Percentiles rank a stretch among this genome's conserved stretches.
phyloP scores from a whole-genome alignment of 2,329 filamentous ascomycete species.

The Fusarium praegraminearum region DNA sequence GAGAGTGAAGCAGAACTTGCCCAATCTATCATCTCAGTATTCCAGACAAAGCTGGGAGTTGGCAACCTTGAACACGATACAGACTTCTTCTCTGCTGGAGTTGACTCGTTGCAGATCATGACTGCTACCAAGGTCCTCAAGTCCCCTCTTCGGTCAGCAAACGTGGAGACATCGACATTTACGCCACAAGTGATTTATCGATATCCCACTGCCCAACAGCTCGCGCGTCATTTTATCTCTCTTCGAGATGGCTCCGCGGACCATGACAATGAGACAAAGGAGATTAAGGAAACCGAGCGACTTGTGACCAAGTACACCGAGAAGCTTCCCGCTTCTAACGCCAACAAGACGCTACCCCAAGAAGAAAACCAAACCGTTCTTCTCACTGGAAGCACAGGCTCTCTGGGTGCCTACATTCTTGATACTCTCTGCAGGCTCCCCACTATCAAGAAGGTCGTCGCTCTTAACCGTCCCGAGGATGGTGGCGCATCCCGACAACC shows the following conservation, averaged over 20 bases:
- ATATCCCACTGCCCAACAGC: not conserved
- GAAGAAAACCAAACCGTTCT: not conserved
- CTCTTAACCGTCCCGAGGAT: not conserved
- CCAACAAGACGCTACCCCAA: accelerated
- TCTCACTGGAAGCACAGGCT: not conserved
- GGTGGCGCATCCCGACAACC: slow-evolving; percentile 2
- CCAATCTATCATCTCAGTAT: not conserved
- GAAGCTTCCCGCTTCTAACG: accelerated
- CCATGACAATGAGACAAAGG: accelerated
- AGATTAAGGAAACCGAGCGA: not conserved
- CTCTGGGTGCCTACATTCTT: slow-evolving; percentile 14
- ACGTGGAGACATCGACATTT: accelerated
- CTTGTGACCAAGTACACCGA: not conserved
- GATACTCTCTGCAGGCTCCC: not conserved
- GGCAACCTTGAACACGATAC: accelerated
- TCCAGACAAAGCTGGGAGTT: not conserved
- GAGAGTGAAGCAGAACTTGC: not conserved
- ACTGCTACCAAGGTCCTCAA: not conserved
- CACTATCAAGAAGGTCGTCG: not conserved
- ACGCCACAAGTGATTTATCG: not conserved
- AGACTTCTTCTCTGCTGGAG: slow-evolving; percentile 1
- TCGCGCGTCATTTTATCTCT: not conserved
- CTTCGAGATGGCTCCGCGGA: accelerated
- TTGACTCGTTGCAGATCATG: slow-evolving; percentile 5
- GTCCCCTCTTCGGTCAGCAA: accelerated